A percentile compares a stretch with the other conserved stretches of the same genome.
Conservation (phyloP, 805 yeast species). For the Priceomyces carsonii region DNA sequence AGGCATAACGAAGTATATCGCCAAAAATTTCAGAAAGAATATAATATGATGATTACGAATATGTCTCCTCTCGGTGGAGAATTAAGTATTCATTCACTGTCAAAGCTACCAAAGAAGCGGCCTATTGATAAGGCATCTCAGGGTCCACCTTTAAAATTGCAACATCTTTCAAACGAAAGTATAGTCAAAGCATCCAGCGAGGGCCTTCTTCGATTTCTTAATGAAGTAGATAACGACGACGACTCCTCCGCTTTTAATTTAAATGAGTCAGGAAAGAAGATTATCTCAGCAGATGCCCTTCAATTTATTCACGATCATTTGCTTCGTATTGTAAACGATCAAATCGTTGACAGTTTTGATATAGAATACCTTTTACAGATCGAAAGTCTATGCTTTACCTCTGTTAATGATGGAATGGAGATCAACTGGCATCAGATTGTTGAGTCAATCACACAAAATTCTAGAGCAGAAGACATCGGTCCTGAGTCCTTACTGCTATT, state of each 20-base stretch:
- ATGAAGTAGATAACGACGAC: neutral
- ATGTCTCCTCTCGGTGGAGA: constrained; percentile 5
- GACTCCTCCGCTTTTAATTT: neutral
- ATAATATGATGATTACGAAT: constrained; percentile 9
- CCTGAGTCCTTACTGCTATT: constrained; percentile 5
- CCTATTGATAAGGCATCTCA: constrained; percentile 1
- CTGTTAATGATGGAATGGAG: constrained; percentile 21
- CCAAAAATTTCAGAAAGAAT: constrained; percentile 22
- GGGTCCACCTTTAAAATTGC: neutral
- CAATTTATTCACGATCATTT: constrained; percentile 21
- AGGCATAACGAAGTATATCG: constrained; percentile 7
- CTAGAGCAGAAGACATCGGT: constrained; percentile 1
- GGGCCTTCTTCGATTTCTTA: no score
- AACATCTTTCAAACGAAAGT: constrained; percentile 1
- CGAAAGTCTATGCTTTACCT: constrained; percentile 27
- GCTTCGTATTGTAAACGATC: constrained; percentile 22
- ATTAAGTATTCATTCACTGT: constrained; percentile 1
- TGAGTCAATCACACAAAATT: constrained; percentile 2
- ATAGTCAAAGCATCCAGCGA: constrained; percentile 2
- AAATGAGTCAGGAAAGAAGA: neutral
- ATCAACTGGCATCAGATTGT: constrained; percentile 19
- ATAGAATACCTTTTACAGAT: constrained; percentile 15
- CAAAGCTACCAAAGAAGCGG: constrained; percentile 6
- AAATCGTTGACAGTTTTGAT: constrained; percentile 14
- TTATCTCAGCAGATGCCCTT: neutral